phyloP scores from a whole-genome alignment of 148 eudicot species.

The Vaccinium corymbosum region DNA sequence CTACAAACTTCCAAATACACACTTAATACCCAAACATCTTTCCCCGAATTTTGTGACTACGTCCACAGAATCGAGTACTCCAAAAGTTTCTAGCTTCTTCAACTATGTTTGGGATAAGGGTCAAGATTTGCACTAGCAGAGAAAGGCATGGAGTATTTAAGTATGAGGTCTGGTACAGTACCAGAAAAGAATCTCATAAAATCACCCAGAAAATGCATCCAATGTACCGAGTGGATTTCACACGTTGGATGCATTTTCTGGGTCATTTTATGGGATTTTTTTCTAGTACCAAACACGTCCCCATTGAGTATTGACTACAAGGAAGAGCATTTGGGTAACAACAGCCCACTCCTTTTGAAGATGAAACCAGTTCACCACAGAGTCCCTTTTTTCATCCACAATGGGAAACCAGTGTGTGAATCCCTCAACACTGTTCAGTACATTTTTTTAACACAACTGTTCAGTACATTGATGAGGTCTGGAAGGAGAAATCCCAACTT shows the following conservation, averaged over 20 bases:
- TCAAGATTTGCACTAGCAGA: conserved; percentile 14
- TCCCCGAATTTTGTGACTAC: no score
- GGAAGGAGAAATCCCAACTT: conserved; percentile 33
- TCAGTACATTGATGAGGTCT: conserved; percentile 55
- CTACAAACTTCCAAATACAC: no score
- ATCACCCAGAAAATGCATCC: no score
- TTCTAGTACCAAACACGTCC: no score
- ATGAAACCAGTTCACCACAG: conserved; percentile 37
- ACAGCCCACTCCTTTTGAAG: conserved; percentile 25
- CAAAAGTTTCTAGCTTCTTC: no score
- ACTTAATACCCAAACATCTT: no score
- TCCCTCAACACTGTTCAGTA: conserved; percentile 14
- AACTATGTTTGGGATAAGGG: conserved; percentile 25
- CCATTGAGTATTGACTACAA: conserved; percentile 4
- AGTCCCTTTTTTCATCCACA: conserved; percentile 50
- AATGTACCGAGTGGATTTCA: no score
- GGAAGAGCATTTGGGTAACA: conserved; percentile 19
- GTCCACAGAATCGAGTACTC: no score
- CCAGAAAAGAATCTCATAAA: no score
- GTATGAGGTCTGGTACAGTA: no score
- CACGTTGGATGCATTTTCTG: no score
- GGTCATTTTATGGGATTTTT: no score
- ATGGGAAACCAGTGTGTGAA: conserved; percentile 51
- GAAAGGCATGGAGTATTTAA: conserved; percentile 11
- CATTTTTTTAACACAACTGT: conserved; percentile 4